Base-by-base conservation (phyloP, 208 protist species). In the Endotrypanum monterogeii region DNA sequence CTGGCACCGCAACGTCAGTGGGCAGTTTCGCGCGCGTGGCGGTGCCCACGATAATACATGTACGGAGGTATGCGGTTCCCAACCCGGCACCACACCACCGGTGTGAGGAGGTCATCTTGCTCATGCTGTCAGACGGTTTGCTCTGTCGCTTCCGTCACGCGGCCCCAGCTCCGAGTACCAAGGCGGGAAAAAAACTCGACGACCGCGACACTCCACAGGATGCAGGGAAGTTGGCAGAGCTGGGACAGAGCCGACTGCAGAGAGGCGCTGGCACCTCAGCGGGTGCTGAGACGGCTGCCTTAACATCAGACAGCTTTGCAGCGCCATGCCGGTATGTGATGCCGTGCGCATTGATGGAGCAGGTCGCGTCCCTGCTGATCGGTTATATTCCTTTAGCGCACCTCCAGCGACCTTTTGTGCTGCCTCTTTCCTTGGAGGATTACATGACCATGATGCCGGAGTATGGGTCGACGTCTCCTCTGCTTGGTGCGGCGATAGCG, bases 391-490 rank as follows among this genome's bases (percentile, higher is more conserved):
- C 92, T n/a, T 69, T 94, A 30, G 56, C 73, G 16, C 82, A 87
- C 58, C 50, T 92, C 28, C 88, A 89, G 23, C 83, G 87, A 8
- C 89, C 90, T 2, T 80, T 94, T 16, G 83, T 94, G 25, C 73
- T 96, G 37, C 92, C 92, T 1, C 55, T 96, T 30, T 66, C 74
- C 35, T 20, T 94, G 48, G 77, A 86, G 67, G 65, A 83, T n/a
- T 94, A 85, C 60, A 80, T 94, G 60, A 93, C 89, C 30, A 83
- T 91, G 78, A 79, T 96, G 28, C 92, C 92, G 14, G 82, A 91
- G 52, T 75, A 82, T 48, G 79, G 70, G 35, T 73, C 65, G 62
- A 58, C 63, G 25, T 71, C 74, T 7, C 8, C 66, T 25, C 50
- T 79, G 8, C 32, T 68, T 23, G 66, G 67, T 6, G 76, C 76